These are phyloP conservation scores for Trichoderma cornu-damae DNA, from an alignment of 2,329 filamentous ascomycete genomes.

Conservation along the genomic window DNA sequence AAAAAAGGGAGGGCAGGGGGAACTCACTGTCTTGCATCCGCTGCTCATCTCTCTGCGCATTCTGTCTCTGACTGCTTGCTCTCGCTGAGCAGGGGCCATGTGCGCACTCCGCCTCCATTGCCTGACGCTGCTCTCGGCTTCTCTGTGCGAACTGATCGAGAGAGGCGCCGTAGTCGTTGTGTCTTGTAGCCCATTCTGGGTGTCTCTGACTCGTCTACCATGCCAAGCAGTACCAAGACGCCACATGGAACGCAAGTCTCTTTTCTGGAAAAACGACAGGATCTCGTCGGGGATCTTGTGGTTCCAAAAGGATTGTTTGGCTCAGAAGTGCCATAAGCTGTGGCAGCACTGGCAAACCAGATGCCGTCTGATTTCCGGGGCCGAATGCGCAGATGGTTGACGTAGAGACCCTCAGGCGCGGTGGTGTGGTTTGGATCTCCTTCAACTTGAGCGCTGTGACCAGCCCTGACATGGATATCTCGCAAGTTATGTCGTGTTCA, in stretches of 20 bases:
- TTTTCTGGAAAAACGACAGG: constrained; percentile 44
- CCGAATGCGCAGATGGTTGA: constrained; percentile 43
- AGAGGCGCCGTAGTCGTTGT: constrained; percentile 34
- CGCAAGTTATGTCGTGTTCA: constrained; percentile 40
- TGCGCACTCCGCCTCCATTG: constrained; percentile 41
- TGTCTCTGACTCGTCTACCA: constrained; percentile 47
- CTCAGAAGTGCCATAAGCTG: constrained; percentile 50
- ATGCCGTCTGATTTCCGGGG: constrained; percentile 36
- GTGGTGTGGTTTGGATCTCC: constrained; percentile 27
- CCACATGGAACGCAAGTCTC: constrained; percentile 56
- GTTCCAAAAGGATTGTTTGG: constrained; percentile 55
- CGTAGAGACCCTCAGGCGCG: constrained; percentile 38
- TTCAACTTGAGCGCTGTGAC: constrained; percentile 42
- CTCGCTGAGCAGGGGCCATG: constrained; percentile 40
- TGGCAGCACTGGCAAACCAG: constrained; percentile 55
- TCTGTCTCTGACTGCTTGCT: constrained; percentile 39
- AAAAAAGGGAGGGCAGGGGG: too few relatives aligned
- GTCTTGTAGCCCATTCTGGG: constrained; percentile 50
- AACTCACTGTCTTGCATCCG: constrained; percentile 44
- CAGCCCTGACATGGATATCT: constrained; percentile 46
- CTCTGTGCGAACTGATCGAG: constrained; percentile 33
- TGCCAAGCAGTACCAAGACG: constrained; percentile 49
- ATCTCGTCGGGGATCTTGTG: constrained; percentile 53
- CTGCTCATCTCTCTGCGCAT: constrained; percentile 40
- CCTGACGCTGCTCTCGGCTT: constrained; percentile 38